Evolutionary conservation across 2,329 filamentous ascomycete genomes (phyloP), one percentile per base, ranked within the genome.

Genomic region (Bertia moriformis): DNA sequence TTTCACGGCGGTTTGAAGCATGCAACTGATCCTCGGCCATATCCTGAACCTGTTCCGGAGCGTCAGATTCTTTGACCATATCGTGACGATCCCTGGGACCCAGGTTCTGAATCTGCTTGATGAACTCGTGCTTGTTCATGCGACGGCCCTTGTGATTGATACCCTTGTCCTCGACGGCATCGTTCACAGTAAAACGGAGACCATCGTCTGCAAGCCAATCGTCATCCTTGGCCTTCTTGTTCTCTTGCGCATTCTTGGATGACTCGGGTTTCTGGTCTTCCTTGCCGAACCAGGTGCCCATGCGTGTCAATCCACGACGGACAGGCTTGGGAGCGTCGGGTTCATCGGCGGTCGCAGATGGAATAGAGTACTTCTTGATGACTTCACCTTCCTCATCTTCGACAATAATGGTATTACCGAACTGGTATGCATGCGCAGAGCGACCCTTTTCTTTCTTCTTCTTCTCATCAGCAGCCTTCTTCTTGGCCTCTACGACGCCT

Each of bases 351-450:
- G 61, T 63, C 22, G 58, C 50, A 3, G 58, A 57, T 4, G 71
- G 72, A 40, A 80, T 77, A 38, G 74, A 73, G 51, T 78, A 79
- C 49, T 77, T 79, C 60, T 78, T 79, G 56, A 80, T 65, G 18
- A 80, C 75, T 52, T 80, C 75, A 18, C 75, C 75, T 46, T 79
- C 73, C 49, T 78, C 74, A 46, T 80, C 75, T 51, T 80, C 75
- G 14, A 80, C 73, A 51, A 80, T 80, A 46, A 80, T 76, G n/a
- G 75, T 80, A 48, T 78, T 78, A 39, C 75, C 75, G 46, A 78
- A 79, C 44, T 79, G 75, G 48, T 79, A 80, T 1, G 75, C 75
- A 42, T 75, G 69, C 27, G 75, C 75, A 33, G 75, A 73, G 19
- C 72, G 73, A 41, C 55, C 50, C 38, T 51, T 51, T 19, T 42